Evolutionary conservation across 495 filamentous ascomycete species (phyloP), one percentile per base, ranked within the genome.

Genomic region (Xylaria longipes): DNA sequence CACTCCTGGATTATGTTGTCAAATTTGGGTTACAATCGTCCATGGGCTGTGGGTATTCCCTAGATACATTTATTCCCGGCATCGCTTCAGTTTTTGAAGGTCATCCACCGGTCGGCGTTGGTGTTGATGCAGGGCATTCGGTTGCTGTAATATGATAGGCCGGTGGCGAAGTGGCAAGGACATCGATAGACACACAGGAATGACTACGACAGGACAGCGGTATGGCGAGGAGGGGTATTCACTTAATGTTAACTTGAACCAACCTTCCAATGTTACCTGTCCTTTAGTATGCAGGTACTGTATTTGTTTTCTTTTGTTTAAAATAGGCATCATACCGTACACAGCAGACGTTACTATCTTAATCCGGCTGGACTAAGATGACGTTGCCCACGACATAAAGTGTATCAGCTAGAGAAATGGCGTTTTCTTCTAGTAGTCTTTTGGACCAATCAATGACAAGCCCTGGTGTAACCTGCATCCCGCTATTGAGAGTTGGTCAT

Each of bases 401-500:
- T 9, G 62, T 46, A 29, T 65, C 27, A 48, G 62, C 41, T 50
- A 65, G n/a, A 5, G 14, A 25, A 50, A 35, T 50, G 27, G 37
- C 43, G 27, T n/a, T 22, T 48, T 46, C 11, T 48, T 48, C 27
- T 50, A 14, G 25, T 65, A 31, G 41, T 33, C 20, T 17, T 25
- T 63, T n/a, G 27, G 50, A 12, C 65, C 65, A 68, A 68, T 68
- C 31, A 57, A 45, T 14, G 46, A 66, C 50, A 41, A 29, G 50
- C 48, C 22, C 27, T 25, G 17, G 25, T 27, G 25, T 22, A 43
- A 41, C 50, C 39, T 45, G 65, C 65, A 58, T 68, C 17, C 52
- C 65, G 37, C 65, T 58, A 68, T 68, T 54, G 65, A 68, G 52
- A 58, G 27, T 46, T 58, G 54, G 25, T 43, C 52, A 58, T 20